Conservation (phyloP, 2,329 filamentous ascomycete genomes). For the Chrysosphaeria jannelii region DNA sequence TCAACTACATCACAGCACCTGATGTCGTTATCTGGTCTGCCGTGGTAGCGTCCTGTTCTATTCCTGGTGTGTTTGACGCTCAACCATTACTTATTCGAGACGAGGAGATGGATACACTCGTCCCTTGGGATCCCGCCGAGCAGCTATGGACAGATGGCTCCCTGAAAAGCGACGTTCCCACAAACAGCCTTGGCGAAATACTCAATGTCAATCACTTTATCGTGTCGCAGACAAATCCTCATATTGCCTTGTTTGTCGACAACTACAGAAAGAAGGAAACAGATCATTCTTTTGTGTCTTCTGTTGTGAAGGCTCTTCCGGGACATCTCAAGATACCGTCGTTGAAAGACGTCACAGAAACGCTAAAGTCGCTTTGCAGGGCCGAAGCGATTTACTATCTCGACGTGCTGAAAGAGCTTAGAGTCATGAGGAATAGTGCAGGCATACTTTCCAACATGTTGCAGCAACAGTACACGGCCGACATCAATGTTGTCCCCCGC, state of each 20-base stretch:
- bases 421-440: constrained; percentile 47
- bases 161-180: constrained; percentile 78
- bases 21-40: constrained; percentile 94
- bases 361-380: constrained; percentile 41
- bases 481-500: constrained; percentile 45
- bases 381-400: constrained; percentile 57
- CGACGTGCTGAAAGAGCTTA: constrained; percentile 51
- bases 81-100: constrained; percentile 62
- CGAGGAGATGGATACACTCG: constrained; percentile 42
- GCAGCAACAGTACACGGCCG: constrained; percentile 73
- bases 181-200: constrained; percentile 71
- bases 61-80: constrained; percentile 60
- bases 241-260: constrained; percentile 61
- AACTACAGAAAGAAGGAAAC: constrained; percentile 25
- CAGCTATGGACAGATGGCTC: constrained; percentile 84
- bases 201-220: constrained; percentile 98
- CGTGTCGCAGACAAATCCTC: constrained; percentile 86
- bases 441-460: constrained; percentile 57
- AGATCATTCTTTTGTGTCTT: neutral
- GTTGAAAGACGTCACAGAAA: constrained; percentile 23
- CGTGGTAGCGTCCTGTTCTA: constrained; percentile 82
- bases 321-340: no score
- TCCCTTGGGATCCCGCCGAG: constrained; percentile 62
- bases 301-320: no score
- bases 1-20: constrained; percentile 82